Conservation (phyloP, 768 basidiomycete species). For the Lentinula guzmanii region DNA sequence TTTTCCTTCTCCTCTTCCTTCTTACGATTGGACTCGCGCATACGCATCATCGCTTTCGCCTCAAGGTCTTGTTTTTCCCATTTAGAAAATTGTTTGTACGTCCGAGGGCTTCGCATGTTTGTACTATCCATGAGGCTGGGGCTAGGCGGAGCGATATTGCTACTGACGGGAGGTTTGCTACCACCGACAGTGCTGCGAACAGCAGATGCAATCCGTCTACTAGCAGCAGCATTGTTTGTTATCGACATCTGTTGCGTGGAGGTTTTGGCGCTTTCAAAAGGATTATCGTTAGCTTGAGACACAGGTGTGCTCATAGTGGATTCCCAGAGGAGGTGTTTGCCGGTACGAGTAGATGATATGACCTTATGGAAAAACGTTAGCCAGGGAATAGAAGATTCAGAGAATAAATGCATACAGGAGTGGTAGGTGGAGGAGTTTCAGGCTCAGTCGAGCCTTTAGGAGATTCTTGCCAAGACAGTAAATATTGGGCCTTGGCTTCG, state of each 20-base stretch:
- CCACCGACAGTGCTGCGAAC: conserved; percentile 36
- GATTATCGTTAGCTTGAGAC: conserved; percentile 19
- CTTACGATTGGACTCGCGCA: conserved; percentile 44
- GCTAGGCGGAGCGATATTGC: neutral
- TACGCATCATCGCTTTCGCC: conserved; percentile 69
- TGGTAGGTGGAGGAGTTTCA: conserved; percentile 23
- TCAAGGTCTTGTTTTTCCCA: conserved; percentile 88
- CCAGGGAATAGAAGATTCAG: conserved; percentile 5
- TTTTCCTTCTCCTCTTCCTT: conserved; percentile 38
- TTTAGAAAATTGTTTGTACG: conserved; percentile 41
- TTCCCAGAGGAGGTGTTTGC: conserved; percentile 70
- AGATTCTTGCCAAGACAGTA: conserved; percentile 67
- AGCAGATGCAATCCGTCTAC: conserved; percentile 31
- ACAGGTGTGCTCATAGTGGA: conserved; percentile 39
- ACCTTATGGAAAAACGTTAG: conserved; percentile 1
- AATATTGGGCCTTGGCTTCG: conserved; percentile 52
- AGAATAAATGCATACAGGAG: conserved; percentile 21
- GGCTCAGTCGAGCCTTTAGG: conserved; percentile 38
- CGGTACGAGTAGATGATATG: conserved; percentile 21
- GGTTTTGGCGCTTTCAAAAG: conserved; percentile 21
- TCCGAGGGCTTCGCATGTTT: conserved; percentile 29
- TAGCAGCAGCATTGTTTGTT: conserved; percentile 34
- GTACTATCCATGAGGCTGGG: conserved; percentile 48
- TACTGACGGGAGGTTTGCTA: conserved; percentile 9
- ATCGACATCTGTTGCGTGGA: conserved; percentile 32